Evolutionary conservation across 2,329 filamentous ascomycete genomes (phyloP), one percentile per base, ranked within the genome.

Genomic region (Ophiocordyceps camponoti-floridani): DNA sequence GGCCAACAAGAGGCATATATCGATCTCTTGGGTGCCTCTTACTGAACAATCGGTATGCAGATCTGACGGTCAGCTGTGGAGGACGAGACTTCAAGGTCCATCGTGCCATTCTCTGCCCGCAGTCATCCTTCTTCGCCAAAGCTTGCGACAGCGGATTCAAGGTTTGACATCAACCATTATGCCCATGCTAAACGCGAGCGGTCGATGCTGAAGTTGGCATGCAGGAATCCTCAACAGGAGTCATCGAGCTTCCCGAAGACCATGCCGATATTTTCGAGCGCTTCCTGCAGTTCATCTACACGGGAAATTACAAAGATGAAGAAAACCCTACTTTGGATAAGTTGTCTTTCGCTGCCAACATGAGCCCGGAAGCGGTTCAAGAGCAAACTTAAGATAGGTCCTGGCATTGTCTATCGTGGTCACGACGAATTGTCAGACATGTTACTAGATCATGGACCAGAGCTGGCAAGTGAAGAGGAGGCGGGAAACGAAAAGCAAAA

Each of bases 261-360:
- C 52, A 59, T 13, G 55, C 58, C 4, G 46, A 49, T 0, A 44
- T 52, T 1, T 9, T 62, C 4, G 43, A 51, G 1, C 45, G 43
- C 13, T 54, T 62, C 12, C 50, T 62, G 5, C 49, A 58, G 41
- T 62, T 55, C 31, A 45, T 62, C 0, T 62, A 61, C 45, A 53
- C 45, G 0, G 52, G 56, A 0, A 49, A 40, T 7, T 56, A 55
- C 14, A 47, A 26, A 2, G 47, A 54, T 26, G 37, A 41, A 37
- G 3, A 41, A 18, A 1, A 40, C 10, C 9, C n/a, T 2, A 42
- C 35, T 0, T 18, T 16, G 10, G 23, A 23, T 23, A 3, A 5
- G 23, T 5, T 5, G 23, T 23, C 23, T 23, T 12, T 13, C 1
- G 18, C 14, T 14, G 18, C 45, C 0, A 14, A 23, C 3, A 33